Conservation (phyloP, 2,329 filamentous ascomycete genomes). For the Colletotrichum sp. region DNA sequence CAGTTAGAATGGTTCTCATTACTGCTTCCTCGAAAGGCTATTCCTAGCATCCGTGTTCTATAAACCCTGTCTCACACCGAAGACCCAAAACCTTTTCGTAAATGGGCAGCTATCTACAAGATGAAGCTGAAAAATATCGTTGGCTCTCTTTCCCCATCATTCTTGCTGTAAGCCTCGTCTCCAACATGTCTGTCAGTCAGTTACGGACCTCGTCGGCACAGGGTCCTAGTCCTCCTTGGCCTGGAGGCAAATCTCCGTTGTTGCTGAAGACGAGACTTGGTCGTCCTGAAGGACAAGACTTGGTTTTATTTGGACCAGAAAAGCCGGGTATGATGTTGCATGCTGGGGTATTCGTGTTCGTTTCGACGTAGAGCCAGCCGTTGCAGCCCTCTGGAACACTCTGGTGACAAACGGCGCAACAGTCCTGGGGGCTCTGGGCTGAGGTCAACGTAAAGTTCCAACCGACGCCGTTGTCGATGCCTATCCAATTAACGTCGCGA, state of each 20-base stretch:
- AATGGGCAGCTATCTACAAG: not conserved
- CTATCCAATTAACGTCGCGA: conserved; percentile 20
- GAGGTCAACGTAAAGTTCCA: conserved; percentile 18
- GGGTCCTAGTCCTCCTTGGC: conserved; percentile 15
- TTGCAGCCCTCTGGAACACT: conserved; percentile 19
- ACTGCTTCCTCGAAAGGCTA: not conserved
- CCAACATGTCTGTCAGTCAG: not conserved
- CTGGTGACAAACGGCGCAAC: conserved; percentile 19
- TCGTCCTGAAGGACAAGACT: conserved; percentile 16
- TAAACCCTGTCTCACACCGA: not conserved
- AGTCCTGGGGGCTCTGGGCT: conserved; percentile 12
- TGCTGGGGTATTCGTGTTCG: not conserved
- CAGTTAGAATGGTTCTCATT: not conserved
- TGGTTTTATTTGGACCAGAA: not conserved
- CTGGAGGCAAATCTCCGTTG: not conserved
- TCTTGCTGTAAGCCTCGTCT: not conserved
- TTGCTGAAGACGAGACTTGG: conserved; percentile 20
- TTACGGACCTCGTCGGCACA: conserved; percentile 6
- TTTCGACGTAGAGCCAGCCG: conserved; percentile 20
- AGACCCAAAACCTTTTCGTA: not conserved
- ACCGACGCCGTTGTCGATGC: not conserved
- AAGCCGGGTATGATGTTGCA: conserved; percentile 23
- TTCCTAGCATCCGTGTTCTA: not conserved
- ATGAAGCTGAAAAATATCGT: not conserved
- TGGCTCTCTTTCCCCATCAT: not conserved